Evolutionary conservation across 805 yeast genomes (phyloP).

Genomic region (Vanderwaltozyma yarrowii): DNA sequence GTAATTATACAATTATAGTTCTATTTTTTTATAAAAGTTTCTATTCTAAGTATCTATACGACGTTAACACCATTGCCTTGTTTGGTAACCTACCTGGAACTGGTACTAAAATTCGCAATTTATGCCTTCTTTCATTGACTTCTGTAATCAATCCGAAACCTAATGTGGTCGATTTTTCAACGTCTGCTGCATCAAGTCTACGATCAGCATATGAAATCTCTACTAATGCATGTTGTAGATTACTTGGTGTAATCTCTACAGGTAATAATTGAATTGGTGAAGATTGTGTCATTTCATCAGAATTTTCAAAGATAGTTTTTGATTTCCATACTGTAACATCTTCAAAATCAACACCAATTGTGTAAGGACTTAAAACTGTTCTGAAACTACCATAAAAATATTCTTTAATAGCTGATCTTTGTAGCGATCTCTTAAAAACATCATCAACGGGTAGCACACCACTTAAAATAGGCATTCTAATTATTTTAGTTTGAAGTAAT

Average conservation of each 20-base stretch:
- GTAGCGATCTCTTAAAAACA: constrained; percentile 54
- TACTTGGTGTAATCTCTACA: constrained; percentile 40
- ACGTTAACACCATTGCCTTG: constrained; percentile 63
- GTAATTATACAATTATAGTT: no score
- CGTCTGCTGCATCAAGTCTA: constrained; percentile 37
- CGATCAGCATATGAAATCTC: constrained; percentile 49
- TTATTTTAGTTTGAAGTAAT: constrained; percentile 12
- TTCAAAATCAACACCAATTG: constrained; percentile 59
- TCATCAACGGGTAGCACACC: constrained; percentile 74
- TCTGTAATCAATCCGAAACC: constrained; percentile 68
- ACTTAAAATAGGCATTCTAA: constrained; percentile 61
- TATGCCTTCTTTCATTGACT: constrained; percentile 65
- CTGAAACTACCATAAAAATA: constrained; percentile 76
- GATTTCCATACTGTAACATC: constrained; percentile 59
- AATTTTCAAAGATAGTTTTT: constrained; percentile 22
- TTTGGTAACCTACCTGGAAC: constrained; percentile 81
- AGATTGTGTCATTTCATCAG: constrained; percentile 3
- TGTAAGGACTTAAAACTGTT: constrained; percentile 71
- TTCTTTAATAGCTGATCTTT: constrained; percentile 69
- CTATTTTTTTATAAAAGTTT: no score
- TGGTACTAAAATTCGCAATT: constrained; percentile 67
- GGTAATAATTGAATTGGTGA: constrained; percentile 20
- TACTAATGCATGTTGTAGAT: constrained; percentile 65
- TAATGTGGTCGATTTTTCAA: constrained; percentile 47
- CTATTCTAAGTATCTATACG: constrained; percentile 72